Evolutionary conservation across 176 grass and related monocot species (phyloP), one percentile per base, ranked within the genome.

Genomic region (maize (Zea mays)): DNA sequence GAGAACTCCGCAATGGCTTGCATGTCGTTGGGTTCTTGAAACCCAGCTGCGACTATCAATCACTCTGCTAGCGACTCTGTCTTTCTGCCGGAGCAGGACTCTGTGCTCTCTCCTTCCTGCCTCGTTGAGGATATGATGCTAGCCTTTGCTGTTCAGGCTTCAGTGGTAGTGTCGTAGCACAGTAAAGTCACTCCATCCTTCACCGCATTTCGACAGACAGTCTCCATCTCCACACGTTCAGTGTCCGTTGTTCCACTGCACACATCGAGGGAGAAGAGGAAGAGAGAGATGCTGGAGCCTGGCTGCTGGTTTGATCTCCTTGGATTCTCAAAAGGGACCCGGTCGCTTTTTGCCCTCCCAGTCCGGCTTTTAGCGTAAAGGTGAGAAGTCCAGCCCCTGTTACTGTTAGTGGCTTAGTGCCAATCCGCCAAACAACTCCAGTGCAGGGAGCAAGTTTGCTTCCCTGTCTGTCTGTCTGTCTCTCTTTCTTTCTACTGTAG

Each of bases 391-490:
- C 20, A 1, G 67, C 11, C 27, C 67, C 47, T 49, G 33, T 13
- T 7, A 27, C 27, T 27, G 27, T 27, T 27, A 27, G 27, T 27
- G 27, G 27, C 27, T 27, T 7, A 15, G 20, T 54, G 66, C 39
- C 45, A 88, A 79, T 69, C 63, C 34, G 59, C 74, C 80, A 66
- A 58, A 83, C 74, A 65, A 75, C 78, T 55, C 69, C 75, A 83
- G 69, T 52, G 58, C 79, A 5, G 47, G 47, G 8, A 21, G 6
- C n/a, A 58, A 58, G n/a, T 21, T 3, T 3, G 21, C 8, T 58
- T 58, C 55, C 55, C 8, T 58, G n/a, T 56, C 54, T 43, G 7
- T 43, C 42, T 43, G 3, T 43, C 42, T 12, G 7, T 67, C 58
- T 67, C 59, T 3, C 14, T 49, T 27, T 27, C 27, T 27, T 27